phyloP scores from a whole-genome alignment of 805 yeast genomes.

The Maudiozyma turicensis region DNA sequence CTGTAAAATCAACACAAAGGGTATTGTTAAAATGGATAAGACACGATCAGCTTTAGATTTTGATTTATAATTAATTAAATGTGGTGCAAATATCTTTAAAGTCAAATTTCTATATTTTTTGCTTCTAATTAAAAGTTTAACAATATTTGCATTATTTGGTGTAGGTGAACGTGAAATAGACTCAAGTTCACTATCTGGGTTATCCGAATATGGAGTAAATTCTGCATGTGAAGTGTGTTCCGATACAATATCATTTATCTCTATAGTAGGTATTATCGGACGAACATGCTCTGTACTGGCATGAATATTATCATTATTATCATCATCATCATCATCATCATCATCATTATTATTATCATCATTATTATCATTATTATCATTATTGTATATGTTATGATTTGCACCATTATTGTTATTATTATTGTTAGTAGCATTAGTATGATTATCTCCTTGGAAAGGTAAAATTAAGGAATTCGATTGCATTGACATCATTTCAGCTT shows the following conservation, averaged over 20 bases:
- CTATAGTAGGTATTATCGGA: background rate
- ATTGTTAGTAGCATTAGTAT: background rate
- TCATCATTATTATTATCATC: too few relatives aligned
- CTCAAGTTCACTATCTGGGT: conserved; percentile 5
- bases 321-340: too few relatives aligned
- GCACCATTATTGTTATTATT: background rate
- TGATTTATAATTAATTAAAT: conserved; percentile 20
- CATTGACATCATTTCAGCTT: conserved; percentile 6
- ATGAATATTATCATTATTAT: too few relatives aligned
- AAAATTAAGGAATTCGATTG: background rate
- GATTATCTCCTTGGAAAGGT: background rate
- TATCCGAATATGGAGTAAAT: conserved; percentile 20
- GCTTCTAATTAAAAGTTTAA: background rate
- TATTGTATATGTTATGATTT: too few relatives aligned
- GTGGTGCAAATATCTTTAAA: conserved; percentile 24
- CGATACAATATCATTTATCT: background rate
- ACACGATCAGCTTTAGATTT: conserved; percentile 21
- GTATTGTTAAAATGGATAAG: conserved; percentile 27
- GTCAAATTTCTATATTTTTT: conserved; percentile 4
- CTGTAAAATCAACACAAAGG: conserved; percentile 28
- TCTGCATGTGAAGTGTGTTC: conserved; percentile 17
- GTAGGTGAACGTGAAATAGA: background rate
- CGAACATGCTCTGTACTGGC: conserved; percentile 11
- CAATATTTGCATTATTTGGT: background rate
- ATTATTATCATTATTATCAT: too few relatives aligned